Evolutionary conservation across 495 filamentous ascomycete genomes (phyloP), one percentile per base, ranked within the genome.

Genomic region (Achaetomiella virescens): DNA sequence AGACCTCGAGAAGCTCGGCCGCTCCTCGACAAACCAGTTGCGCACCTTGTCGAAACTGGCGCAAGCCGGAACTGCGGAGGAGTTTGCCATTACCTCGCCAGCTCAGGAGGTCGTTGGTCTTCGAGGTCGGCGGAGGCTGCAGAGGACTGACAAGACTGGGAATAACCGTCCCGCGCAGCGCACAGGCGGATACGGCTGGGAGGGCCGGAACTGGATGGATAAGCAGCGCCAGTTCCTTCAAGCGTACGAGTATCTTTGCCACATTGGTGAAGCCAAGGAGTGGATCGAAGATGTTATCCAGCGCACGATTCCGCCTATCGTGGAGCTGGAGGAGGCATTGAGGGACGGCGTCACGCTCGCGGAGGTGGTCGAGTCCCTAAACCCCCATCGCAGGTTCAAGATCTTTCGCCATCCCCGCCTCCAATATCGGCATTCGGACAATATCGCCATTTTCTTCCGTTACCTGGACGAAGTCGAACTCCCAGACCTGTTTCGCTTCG

Each of bases 251-350:
- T 99, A 99, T 66, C 83, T 99, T 38, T 99, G 95, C 65, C 95
- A 99, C 65, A 97, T 99, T 64, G 95, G 95, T 61, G 95, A 99
- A 78, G 95, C 95, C 44, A 97, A 97, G 68, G 91, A 97, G 69
- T 99, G 95, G 95, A 95, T 99, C 42, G 93, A 97, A 70, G 90
- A 91, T 62, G 82, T 97, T 25, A 92, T 97, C 44, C 82, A 95
- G 52, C 82, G 89, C 58, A 80, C 86, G 24, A 91, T 97, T 38
- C 93, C 95, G 17, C 87, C 93, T 14, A 96, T 97, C 67, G 88
- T 99, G n/a, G 84, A 96, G 64, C 70, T 99, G 2, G 95, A 99
- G 66, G 91, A 99, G 73, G 90, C 88, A 15, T 71, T 99, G 46
- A 80, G 95, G 64, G 85, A 99, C 66, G 95, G 95, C 27, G 90